A percentile compares a stretch with the other conserved stretches of the same genome.
These are phyloP conservation scores for Candida railenensis DNA, from an alignment of 805 yeast species.

Conservation along the genomic window DNA sequence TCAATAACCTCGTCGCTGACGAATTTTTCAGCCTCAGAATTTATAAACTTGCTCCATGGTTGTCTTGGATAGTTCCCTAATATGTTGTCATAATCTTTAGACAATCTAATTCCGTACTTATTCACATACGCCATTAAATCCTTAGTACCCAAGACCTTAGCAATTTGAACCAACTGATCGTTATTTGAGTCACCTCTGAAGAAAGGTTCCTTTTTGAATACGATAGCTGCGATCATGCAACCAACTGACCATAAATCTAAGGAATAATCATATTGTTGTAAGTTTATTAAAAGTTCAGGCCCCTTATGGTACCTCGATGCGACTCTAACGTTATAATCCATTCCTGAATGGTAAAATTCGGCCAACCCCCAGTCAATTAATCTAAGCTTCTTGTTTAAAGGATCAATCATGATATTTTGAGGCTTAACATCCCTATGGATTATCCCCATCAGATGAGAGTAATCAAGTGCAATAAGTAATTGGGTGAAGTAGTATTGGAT, in stretches of 20 bases:
- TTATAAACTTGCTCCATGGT: constrained; percentile 65
- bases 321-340: constrained; percentile 87
- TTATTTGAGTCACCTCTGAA: constrained; percentile 91
- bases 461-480: constrained; percentile 79
- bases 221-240: constrained; percentile 86
- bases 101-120: constrained; percentile 68
- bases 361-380: constrained; percentile 95
- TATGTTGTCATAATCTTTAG: constrained; percentile 72
- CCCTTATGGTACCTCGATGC: constrained; percentile 92
- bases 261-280: constrained; percentile 82
- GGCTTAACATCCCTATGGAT: constrained; percentile 96
- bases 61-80: constrained; percentile 65
- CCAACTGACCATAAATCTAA: constrained; percentile 91
- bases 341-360: constrained; percentile 87
- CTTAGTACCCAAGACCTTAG: constrained; percentile 81
- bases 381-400: constrained; percentile 55
- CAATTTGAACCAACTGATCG: constrained; percentile 89
- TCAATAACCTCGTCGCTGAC: constrained; percentile 61
- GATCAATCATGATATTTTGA: constrained; percentile 92
- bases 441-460: constrained; percentile 89
- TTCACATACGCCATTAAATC: constrained; percentile 64
- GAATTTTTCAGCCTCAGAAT: constrained; percentile 49
- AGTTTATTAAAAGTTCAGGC: constrained; percentile 83
- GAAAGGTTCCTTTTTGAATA: constrained; percentile 86
- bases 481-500: constrained; percentile 83